Evolutionary conservation across 2,329 filamentous ascomycete genomes (phyloP).

Genomic region (Aspergillus ruber): DNA sequence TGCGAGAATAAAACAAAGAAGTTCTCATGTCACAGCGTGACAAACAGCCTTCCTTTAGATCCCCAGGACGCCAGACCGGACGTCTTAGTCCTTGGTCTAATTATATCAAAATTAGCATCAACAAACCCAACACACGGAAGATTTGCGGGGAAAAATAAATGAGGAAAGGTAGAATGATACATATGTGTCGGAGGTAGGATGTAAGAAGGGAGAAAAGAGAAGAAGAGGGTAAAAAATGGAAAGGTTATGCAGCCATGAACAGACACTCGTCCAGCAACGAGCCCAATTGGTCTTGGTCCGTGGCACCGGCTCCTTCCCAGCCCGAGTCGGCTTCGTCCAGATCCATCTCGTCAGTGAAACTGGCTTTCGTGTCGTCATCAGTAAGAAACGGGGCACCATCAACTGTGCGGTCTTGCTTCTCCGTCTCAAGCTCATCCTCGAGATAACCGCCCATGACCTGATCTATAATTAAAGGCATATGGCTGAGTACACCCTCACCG

Average conservation of each 20-base stretch:
- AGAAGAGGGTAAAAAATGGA: neutral
- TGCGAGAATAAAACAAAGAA: constrained; percentile 14
- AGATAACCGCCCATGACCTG: constrained; percentile 64
- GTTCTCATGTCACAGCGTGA: constrained; percentile 8
- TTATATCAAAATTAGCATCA: constrained; percentile 1
- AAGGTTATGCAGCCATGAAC: constrained; percentile 33
- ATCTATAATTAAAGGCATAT: constrained; percentile 69
- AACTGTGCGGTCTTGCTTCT: constrained; percentile 26
- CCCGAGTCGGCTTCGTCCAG: constrained; percentile 32
- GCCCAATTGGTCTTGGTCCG: constrained; percentile 33
- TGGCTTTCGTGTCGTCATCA: constrained; percentile 15
- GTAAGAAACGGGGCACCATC: constrained; percentile 17
- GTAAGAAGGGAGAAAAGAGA: constrained; percentile 3
- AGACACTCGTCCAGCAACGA: constrained; percentile 37
- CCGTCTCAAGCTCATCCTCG: constrained; percentile 64
- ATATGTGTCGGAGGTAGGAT: constrained; percentile 4
- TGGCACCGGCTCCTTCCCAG: constrained; percentile 33
- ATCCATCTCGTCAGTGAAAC: constrained; percentile 33
- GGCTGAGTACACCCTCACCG: constrained; percentile 66
- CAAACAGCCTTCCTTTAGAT: constrained; percentile 14
- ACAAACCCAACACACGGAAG: constrained; percentile 4
- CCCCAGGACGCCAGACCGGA: constrained; percentile 24
- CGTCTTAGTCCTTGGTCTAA: constrained; percentile 5
- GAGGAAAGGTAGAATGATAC: neutral
- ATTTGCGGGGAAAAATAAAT: constrained; percentile 6